Evolutionary conservation across 305 asterid species (phyloP), one percentile per base, ranked within the genome.

Genomic region (Solanum aculeatissimum): DNA sequence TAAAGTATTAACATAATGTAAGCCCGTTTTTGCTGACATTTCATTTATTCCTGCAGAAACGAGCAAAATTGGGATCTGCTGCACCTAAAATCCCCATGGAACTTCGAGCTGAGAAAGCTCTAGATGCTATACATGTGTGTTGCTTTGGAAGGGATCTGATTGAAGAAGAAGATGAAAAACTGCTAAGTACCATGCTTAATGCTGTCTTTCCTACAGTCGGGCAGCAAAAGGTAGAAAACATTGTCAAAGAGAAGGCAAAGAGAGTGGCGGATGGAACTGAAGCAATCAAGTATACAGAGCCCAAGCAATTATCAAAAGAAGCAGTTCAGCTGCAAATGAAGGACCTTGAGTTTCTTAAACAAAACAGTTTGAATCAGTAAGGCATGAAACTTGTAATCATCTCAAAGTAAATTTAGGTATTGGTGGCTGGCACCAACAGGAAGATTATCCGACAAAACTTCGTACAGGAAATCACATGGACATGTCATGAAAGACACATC

Each of bases 311-410:
- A 21, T 92, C 98, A 1, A 94, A 94, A 90, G 98, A 97, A 90
- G 99, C 99, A 32, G 95, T 91, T 70, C 92, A 89, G 89, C 45
- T 92, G 88, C 99, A 97, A 87, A 93, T 94, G 98, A 95, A 94
- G 89, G 99, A 95, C 88, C 90, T 97, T 82, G 92, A 94, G 49
- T 97, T 95, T 86, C 97, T 97, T 72, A 90, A 85, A 84, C 90
- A 94, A 80, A 72, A 83, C 63, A 68, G 75, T 51, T 47, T 82
- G 78, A 63, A 47, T 42, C 75, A 60, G 42, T 60, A 29, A 62
- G 78, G 47, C 43, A 82, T 25, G 84, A 63, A 63, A 51, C 7
- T 75, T 47, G 62, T 78, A 6, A 18, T 53, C 49, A 51, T 53
- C 19, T 51, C 65, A 53, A 53, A 29, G 82, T 51, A 77, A 47